Percentiles rank a stretch among this genome's conserved stretches.
These are phyloP conservation scores for Nothopassalora personata DNA, from an alignment of 2,329 filamentous ascomycete species.

Conservation along the genomic window DNA sequence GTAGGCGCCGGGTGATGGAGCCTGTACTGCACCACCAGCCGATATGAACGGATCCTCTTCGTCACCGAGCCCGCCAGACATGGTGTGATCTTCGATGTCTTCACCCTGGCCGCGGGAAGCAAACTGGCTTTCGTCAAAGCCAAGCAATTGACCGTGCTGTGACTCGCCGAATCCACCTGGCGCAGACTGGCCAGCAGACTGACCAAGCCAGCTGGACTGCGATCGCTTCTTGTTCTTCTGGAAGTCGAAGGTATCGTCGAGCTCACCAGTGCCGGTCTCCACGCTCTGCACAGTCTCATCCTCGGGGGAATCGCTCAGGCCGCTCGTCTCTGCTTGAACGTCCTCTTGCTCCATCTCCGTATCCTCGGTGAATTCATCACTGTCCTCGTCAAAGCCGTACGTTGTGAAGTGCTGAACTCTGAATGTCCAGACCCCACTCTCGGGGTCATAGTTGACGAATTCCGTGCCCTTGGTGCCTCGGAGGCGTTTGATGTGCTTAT, in stretches of 20 bases:
- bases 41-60: slow-evolving; percentile 24
- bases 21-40: slow-evolving; percentile 28
- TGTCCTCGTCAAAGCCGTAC: slow-evolving; percentile 73
- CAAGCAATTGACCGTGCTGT: slow-evolving; percentile 39
- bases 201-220: slow-evolving; percentile 26
- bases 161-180: neutral
- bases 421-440: slow-evolving; percentile 85
- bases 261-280: slow-evolving; percentile 18
- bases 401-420: slow-evolving; percentile 94
- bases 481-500: slow-evolving; percentile 78
- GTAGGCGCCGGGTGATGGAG: slow-evolving; percentile 25
- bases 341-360: slow-evolving; percentile 46
- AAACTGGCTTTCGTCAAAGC: slow-evolving; percentile 58
- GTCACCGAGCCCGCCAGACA: slow-evolving; percentile 21
- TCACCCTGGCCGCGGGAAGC: slow-evolving; percentile 37
- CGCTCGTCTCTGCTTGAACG: slow-evolving; percentile 50
- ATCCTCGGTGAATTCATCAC: slow-evolving; percentile 52
- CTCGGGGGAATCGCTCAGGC: slow-evolving; percentile 33
- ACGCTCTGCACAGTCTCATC: slow-evolving; percentile 28
- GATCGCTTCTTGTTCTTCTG: slow-evolving; percentile 41
- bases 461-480: slow-evolving; percentile 73
- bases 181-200: neutral
- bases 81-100: slow-evolving; percentile 41
- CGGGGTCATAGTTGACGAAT: slow-evolving; percentile 72
- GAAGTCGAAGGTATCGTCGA: slow-evolving; percentile 53